These are phyloP conservation scores for Hordeum pubiflorum DNA, from an alignment of 202 grass and related monocot genomes.

Conservation along the genomic window DNA sequence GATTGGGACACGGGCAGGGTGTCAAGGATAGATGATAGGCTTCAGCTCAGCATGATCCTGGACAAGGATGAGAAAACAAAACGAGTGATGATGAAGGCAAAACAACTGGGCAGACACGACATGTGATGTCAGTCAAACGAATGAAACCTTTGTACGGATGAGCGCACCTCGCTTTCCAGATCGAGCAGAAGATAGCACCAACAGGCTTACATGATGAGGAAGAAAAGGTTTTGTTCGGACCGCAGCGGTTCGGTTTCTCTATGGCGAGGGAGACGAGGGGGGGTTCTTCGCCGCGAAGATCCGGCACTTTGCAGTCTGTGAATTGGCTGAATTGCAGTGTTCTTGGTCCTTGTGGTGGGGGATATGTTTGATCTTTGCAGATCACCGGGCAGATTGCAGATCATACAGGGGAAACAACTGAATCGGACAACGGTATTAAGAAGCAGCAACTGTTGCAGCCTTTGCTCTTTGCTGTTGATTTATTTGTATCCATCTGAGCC, in stretches of 20 bases:
- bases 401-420: neutral
- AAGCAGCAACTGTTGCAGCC: neutral
- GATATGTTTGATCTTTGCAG: neutral
- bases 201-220: neutral
- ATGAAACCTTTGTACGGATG: neutral
- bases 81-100: neutral
- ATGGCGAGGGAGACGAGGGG: neutral
- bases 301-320: neutral
- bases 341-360: neutral
- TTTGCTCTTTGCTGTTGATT: neutral
- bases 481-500: neutral
- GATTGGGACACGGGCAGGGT: slow-evolving; percentile 7
- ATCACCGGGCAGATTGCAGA: neutral
- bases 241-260: neutral
- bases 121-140: neutral
- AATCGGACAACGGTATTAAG: neutral
- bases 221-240: neutral
- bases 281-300: neutral
- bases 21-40: slow-evolving; percentile 2
- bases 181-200: neutral
- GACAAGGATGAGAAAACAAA: neutral
- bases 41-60: neutral
- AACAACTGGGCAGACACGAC: neutral
- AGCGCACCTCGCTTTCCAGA: neutral
- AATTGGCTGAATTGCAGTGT: neutral